These are phyloP conservation scores for Penicillium sp. DNA, from an alignment of 2,329 filamentous ascomycete genomes.

Conservation along the genomic window DNA sequence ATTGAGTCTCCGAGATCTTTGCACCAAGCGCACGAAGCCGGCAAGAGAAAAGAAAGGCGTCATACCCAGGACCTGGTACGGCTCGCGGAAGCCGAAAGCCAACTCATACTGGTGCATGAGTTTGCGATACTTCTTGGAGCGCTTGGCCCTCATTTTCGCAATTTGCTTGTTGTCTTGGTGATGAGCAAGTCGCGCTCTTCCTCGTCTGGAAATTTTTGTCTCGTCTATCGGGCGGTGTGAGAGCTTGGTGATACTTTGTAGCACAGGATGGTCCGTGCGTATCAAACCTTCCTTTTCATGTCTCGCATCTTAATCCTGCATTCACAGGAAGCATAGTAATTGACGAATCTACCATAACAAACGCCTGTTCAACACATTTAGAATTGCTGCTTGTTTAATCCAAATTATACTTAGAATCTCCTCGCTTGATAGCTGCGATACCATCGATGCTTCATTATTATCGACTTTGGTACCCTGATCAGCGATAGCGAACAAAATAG, in stretches of 20 bases:
- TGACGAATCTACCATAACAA: too few relatives aligned
- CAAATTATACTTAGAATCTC: too few relatives aligned
- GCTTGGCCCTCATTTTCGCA: constrained; percentile 69
- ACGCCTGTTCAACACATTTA: too few relatives aligned
- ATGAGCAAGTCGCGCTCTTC: background rate
- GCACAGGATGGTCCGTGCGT: constrained; percentile 30
- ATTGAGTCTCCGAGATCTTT: constrained; percentile 20
- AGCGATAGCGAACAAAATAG: background rate
- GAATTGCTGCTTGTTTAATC: too few relatives aligned
- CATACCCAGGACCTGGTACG: constrained; percentile 84
- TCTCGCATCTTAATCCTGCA: too few relatives aligned
- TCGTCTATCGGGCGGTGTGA: constrained; percentile 39
- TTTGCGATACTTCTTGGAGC: constrained; percentile 79
- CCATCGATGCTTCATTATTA: too few relatives aligned
- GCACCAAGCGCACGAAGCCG: background rate
- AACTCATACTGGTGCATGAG: constrained; percentile 91
- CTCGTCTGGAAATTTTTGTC: constrained; percentile 36
- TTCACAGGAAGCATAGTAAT: too few relatives aligned
- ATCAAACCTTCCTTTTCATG: too few relatives aligned
- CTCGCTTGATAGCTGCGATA: too few relatives aligned
- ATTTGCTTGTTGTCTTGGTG: constrained; percentile 20
- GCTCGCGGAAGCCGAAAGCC: constrained; percentile 87
- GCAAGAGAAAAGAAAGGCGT: constrained; percentile 13
- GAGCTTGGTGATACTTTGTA: constrained; percentile 21
- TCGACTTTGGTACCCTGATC: background rate